These are phyloP conservation scores for Penicillium aurantiogriseum DNA, from an alignment of 2,329 filamentous ascomycete genomes.

Conservation along the genomic window DNA sequence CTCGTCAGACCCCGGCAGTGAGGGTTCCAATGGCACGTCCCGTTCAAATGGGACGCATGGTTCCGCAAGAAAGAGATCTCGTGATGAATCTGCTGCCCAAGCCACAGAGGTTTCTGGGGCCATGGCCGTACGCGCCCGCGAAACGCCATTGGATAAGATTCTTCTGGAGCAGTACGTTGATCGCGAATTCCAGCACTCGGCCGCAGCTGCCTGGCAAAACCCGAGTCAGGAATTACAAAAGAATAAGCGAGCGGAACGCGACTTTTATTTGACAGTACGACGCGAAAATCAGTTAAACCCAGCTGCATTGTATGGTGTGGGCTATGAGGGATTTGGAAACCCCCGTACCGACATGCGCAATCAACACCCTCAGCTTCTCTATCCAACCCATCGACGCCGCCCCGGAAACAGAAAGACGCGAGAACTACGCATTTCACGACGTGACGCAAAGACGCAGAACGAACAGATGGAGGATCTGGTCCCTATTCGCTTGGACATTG, in stretches of 20 bases:
- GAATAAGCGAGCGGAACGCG: constrained; percentile 64
- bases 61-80: constrained; percentile 56
- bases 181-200: constrained; percentile 61
- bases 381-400: constrained; percentile 72
- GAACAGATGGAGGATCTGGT: constrained; percentile 90
- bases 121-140: constrained; percentile 37
- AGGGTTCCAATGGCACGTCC: constrained; percentile 29
- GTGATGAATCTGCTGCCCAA: constrained; percentile 56
- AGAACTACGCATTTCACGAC: constrained; percentile 70
- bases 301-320: constrained; percentile 62
- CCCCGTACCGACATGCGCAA: constrained; percentile 71
- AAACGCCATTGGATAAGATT: constrained; percentile 49
- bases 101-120: constrained; percentile 35
- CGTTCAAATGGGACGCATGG: constrained; percentile 48
- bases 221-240: constrained; percentile 58
- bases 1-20: constrained; percentile 28
- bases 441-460: constrained; percentile 79
- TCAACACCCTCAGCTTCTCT: constrained; percentile 68
- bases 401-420: constrained; percentile 74
- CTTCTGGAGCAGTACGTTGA: constrained; percentile 64
- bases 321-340: constrained; percentile 89
- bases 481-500: constrained; percentile 86
- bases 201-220: constrained; percentile 52
- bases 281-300: constrained; percentile 58
- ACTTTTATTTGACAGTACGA: constrained; percentile 67